phyloP scores from a whole-genome alignment of 371 early-diverging fungal species.

The Actinomortierella wolfii region DNA sequence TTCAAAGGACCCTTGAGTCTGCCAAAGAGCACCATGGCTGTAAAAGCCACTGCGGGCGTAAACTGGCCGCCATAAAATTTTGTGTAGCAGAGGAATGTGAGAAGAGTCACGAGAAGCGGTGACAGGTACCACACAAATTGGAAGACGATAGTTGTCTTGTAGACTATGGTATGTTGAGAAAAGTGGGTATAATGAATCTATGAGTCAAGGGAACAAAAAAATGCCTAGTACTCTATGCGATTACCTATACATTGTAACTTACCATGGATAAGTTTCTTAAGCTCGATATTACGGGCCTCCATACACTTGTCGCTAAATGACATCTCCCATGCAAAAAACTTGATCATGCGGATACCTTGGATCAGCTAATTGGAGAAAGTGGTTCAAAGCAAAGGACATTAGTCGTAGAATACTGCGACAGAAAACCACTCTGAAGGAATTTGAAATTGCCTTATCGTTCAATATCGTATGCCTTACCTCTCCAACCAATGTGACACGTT shows the following conservation, averaged over 20 bases:
- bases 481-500: conserved; percentile 48
- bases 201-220: conserved; percentile 5
- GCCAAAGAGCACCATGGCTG: conserved; percentile 61
- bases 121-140: conserved; percentile 51
- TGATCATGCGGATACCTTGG: conserved; percentile 73
- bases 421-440: neutral
- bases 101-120: conserved; percentile 60
- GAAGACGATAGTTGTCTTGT: conserved; percentile 49
- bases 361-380: conserved; percentile 50
- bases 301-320: conserved; percentile 58
- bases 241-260: conserved; percentile 16
- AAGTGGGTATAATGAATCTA: too few species aligned
- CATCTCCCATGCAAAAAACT: conserved; percentile 74
- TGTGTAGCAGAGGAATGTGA: conserved; percentile 62
- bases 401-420: neutral
- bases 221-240: too few species aligned
- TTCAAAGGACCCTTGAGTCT: conserved; percentile 62
- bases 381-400: neutral
- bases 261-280: conserved; percentile 50
- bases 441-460: too few species aligned
- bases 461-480: too few species aligned
- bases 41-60: conserved; percentile 68
- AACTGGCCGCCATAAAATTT: conserved; percentile 59
- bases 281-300: conserved; percentile 55
- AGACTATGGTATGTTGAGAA: conserved; percentile 11